Evolutionary conservation across 305 asterid species (phyloP).

Genomic region (Striga hermonthica): DNA sequence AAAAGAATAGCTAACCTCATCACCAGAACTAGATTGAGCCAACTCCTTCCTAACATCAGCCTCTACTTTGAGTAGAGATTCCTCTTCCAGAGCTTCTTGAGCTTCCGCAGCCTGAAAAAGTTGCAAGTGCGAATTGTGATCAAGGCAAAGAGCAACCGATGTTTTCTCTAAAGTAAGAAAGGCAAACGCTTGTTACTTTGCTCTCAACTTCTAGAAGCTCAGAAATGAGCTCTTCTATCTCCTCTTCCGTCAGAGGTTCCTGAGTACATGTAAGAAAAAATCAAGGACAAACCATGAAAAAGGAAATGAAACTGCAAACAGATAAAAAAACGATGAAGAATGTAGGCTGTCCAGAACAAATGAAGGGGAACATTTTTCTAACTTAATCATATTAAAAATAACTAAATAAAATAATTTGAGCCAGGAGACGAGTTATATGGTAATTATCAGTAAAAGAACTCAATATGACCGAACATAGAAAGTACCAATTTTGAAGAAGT

Average conservation of each 20-base stretch:
- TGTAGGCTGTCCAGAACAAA: conserved; percentile 3
- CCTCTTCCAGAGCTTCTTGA: conserved; percentile 91
- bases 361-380: neutral
- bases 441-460: too few species aligned
- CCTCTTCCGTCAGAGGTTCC: conserved; percentile 88
- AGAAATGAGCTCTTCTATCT: conserved; percentile 76
- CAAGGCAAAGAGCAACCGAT: conserved; percentile 18
- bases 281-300: neutral
- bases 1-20: conserved; percentile 44
- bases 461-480: neutral
- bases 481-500: neutral
- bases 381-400: neutral
- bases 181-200: conserved; percentile 43
- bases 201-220: conserved; percentile 91
- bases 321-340: neutral
- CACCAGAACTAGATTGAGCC: conserved; percentile 56
- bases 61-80: conserved; percentile 66
- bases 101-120: conserved; percentile 90
- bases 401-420: too few species aligned
- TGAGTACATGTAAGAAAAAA: conserved; percentile 26
- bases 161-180: conserved; percentile 15
- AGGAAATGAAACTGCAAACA: neutral
- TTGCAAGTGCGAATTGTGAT: conserved; percentile 24
- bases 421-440: too few species aligned
- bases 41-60: conserved; percentile 89